Evolutionary conservation across 768 basidiomycete genomes (phyloP).

Genomic region (Tylopilus plumbeoviolaceoides): DNA sequence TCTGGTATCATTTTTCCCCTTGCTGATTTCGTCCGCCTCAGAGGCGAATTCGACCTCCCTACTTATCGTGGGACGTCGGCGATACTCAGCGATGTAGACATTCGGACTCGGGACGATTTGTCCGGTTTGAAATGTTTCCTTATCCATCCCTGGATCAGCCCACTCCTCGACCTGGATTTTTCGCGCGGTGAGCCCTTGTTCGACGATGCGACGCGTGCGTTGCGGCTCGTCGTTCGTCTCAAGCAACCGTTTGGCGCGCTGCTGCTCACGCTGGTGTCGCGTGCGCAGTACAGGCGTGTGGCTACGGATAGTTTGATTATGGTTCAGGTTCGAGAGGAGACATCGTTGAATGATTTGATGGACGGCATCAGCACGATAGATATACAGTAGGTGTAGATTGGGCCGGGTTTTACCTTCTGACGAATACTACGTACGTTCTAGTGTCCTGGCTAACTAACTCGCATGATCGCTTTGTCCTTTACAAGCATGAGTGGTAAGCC

Average conservation of each 20-base stretch:
- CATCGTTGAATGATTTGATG: background rate
- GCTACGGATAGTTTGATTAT: background rate
- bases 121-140: background rate
- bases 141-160: conserved; percentile 3
- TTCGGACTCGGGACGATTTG: background rate
- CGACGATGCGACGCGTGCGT: background rate
- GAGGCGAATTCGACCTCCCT: background rate
- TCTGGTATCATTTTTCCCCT: background rate
- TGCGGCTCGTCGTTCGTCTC: background rate
- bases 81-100: background rate
- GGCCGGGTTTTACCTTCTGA: no score
- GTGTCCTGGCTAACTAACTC: no score
- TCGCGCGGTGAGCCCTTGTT: background rate
- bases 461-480: no score
- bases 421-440: no score
- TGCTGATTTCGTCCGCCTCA: background rate
- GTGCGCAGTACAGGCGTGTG: background rate
- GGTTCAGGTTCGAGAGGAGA: background rate
- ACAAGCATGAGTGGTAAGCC: no score
- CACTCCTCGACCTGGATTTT: background rate
- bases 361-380: background rate
- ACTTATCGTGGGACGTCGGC: background rate
- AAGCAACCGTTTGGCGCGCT: conserved; percentile 1
- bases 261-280: background rate
- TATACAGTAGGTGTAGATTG: background rate